A percentile compares a stretch with the other conserved stretches of the same genome.
Conservation (phyloP, 1,284 basidiomycete species). For the Apiotrichum porosum region DNA sequence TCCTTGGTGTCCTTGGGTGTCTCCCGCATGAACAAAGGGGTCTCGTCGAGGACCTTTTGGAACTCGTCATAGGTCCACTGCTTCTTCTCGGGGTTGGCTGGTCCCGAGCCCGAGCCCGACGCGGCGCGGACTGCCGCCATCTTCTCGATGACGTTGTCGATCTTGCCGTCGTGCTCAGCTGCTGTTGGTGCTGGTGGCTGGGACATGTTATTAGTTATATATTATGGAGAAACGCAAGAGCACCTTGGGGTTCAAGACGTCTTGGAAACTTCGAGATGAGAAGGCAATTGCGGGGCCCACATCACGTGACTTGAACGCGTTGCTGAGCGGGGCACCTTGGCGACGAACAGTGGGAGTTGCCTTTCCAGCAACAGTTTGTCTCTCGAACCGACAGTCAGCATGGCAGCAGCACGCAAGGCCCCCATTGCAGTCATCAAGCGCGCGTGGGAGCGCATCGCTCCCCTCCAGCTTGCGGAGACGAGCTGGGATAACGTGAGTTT, state of each 20-base stretch:
- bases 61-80: constrained; percentile 36
- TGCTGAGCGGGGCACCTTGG: no score
- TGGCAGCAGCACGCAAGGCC: constrained; percentile 9
- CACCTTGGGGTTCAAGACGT: no score
- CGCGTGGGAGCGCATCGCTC: constrained; percentile 64
- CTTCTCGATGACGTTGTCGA: constrained; percentile 22
- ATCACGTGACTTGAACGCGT: no score
- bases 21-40: constrained; percentile 88
- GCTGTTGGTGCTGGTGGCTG: background rate
- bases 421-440: constrained; percentile 41
- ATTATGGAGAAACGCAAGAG: no score
- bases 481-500: constrained; percentile 82
- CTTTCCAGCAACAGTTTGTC: no score
- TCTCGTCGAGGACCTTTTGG: constrained; percentile 36
- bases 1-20: constrained; percentile 64
- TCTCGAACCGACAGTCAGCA: no score
- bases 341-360: no score
- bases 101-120: constrained; percentile 1
- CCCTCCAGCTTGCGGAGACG: constrained; percentile 69
- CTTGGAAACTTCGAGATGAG: background rate
- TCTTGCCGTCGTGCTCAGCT: constrained; percentile 6
- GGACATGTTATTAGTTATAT: background rate
- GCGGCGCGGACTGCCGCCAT: constrained; percentile 17
- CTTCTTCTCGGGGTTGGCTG: constrained; percentile 17
- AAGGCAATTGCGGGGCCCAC: background rate